Evolutionary conservation across 1,284 basidiomycete species (phyloP).

Genomic region (Apiotrichum montevideense): DNA sequence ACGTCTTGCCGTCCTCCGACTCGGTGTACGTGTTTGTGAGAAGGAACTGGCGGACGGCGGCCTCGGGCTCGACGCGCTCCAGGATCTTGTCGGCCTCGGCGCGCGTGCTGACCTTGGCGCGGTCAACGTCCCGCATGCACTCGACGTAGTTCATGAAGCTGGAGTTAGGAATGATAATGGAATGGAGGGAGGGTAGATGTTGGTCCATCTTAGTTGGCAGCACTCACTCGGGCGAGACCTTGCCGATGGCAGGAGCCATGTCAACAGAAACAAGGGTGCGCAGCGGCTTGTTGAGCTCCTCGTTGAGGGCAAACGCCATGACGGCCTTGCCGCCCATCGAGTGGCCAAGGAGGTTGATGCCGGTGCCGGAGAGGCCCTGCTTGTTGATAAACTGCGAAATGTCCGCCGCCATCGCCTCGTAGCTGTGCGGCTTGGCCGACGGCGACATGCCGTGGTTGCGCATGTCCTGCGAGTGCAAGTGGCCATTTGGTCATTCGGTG

Average conservation of each 20-base stretch:
- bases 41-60: constrained; percentile 52
- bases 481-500: no score
- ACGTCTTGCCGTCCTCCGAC: constrained; percentile 16
- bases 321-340: constrained; percentile 56
- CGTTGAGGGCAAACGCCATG: constrained; percentile 51
- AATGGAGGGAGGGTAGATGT: background rate
- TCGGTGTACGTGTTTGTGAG: constrained; percentile 52
- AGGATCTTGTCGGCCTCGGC: constrained; percentile 52
- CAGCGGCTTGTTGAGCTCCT: constrained; percentile 41
- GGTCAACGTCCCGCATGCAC: constrained; percentile 51
- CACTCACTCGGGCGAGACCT: constrained; percentile 51
- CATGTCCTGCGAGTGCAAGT: constrained; percentile 47
- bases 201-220: background rate
- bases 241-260: constrained; percentile 52
- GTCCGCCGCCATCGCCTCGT: constrained; percentile 49
- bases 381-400: constrained; percentile 47
- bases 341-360: constrained; percentile 52
- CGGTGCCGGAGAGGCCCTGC: constrained; percentile 35
- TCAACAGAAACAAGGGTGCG: constrained; percentile 51
- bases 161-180: background rate
- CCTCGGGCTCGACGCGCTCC: constrained; percentile 41
- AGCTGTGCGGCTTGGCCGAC: constrained; percentile 49
- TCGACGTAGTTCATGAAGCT: constrained; percentile 49
- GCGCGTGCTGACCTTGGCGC: constrained; percentile 45
- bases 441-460: constrained; percentile 54